Conservation (phyloP, 1,284 basidiomycete species). For the Heterobasidion parviporum region DNA sequence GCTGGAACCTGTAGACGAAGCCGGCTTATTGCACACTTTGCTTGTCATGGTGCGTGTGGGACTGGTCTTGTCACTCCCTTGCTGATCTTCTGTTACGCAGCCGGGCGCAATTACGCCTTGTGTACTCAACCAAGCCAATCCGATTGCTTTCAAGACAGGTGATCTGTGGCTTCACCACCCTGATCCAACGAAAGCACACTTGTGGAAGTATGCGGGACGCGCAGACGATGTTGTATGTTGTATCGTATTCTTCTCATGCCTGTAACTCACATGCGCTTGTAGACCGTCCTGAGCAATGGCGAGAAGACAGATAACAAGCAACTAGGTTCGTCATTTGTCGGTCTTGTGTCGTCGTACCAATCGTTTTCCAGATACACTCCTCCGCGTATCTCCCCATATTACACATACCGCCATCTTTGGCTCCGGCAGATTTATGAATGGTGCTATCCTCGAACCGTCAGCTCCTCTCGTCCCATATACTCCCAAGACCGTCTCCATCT, state of each 20-base stretch:
- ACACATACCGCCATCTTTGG: slow-evolving; percentile 12
- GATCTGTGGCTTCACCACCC: neutral
- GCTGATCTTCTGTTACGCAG: neutral
- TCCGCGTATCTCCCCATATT: slow-evolving; percentile 7
- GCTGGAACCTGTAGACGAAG: neutral
- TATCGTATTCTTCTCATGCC: neutral
- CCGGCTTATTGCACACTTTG: neutral
- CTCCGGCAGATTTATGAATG: slow-evolving; percentile 10
- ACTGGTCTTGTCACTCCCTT: neutral
- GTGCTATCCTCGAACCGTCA: slow-evolving; percentile 9
- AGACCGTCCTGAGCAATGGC: slow-evolving; percentile 15
- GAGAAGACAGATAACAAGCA: slow-evolving; percentile 17
- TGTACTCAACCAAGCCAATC: neutral
- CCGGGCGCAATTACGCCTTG: neutral
- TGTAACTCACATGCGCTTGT: neutral
- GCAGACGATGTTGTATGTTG: neutral
- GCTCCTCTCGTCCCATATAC: neutral
- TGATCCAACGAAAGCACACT: neutral
- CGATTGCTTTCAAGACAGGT: neutral
- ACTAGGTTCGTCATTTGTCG: slow-evolving; percentile 8
- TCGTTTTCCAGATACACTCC: slow-evolving; percentile 5
- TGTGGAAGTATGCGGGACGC: slow-evolving; percentile 10
- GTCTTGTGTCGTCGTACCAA: neutral
- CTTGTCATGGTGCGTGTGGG: neutral
- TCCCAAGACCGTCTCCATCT: neutral